Base-by-base conservation (phyloP, 352 stramenopile genomes). In the Peronosclerospora sorghi region DNA sequence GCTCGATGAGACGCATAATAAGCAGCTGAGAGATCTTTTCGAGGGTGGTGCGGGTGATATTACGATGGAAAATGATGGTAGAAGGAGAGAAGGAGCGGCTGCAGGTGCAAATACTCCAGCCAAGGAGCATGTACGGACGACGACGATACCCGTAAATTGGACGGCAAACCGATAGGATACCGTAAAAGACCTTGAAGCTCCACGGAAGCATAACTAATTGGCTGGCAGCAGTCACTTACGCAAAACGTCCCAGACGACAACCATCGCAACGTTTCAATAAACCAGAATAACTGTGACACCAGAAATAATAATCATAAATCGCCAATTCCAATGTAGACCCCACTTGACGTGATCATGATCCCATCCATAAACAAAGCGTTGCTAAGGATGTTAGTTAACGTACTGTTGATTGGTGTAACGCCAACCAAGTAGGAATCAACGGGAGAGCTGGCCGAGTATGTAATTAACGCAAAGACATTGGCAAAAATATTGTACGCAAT, bases 401-500 rank as follows among this genome's bases (percentile, higher is more conserved):
- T 80, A 19, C 54, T 56, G 59, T 80, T 84, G 35, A 81, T 67
- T 5, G 66, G 62, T 8, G 65, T 78, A 1, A 57, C 65, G 21
- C 74, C 62, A 8, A 75, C 66, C 71, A 65, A 79, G 45, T 77
- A 56, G 19, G 62, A 15, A 40, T 73, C 68, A 35, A 81, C 69
- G 46, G 66, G 66, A 37, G 60, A 68, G 4, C 54, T 65, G 13
- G 63, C 58, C 13, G 73, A 64, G 17, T 68, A 73, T 44, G 73
- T 80, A 53, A 83, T 74, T 37, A 43, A 66, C 36, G 74, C 72
- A 52, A 80, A 81, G 6, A 79, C 58, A 2, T 52, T 59, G 1
- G 65, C 71, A 50, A 80, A 68, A 40, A 84, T 80, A 38, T 76
- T 75, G 52, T 76, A 83, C 18, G 58, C 58, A 26, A 63, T 63